These are phyloP conservation scores for Akanthomyces uredinophilus DNA, from an alignment of 2,329 filamentous ascomycete genomes.

Conservation along the genomic window DNA sequence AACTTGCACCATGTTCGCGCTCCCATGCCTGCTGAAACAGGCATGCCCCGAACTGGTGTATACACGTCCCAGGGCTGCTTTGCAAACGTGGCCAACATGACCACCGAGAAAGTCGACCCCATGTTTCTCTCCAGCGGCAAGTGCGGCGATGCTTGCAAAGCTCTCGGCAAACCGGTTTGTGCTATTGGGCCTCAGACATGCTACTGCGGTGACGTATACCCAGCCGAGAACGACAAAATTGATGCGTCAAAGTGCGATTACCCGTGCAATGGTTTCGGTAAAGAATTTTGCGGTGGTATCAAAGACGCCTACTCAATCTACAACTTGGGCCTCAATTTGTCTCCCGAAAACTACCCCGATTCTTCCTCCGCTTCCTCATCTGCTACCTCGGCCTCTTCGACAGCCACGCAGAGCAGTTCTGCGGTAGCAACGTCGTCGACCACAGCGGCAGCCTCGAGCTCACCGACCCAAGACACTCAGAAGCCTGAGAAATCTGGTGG, in stretches of 20 bases:
- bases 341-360: conserved; percentile 30
- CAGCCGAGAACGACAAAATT: conserved; percentile 49
- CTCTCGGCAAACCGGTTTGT: conserved; percentile 50
- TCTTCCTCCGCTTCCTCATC: conserved; percentile 21
- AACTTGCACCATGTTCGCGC: conserved; percentile 9
- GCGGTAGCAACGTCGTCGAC: conserved; percentile 19
- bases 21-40: conserved; percentile 25
- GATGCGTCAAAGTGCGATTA: conserved; percentile 58
- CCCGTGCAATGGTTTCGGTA: conserved; percentile 57
- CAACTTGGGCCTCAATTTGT: conserved; percentile 44
- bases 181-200: conserved; percentile 61
- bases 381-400: conserved; percentile 15
- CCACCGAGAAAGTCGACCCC: conserved; percentile 19
- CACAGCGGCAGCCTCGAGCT: conserved; percentile 22
- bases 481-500: conserved; percentile 8
- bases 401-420: conserved; percentile 24
- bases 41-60: conserved; percentile 31
- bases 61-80: conserved; percentile 49
- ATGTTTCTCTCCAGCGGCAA: conserved; percentile 32
- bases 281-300: conserved; percentile 54
- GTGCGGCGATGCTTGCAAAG: conserved; percentile 38
- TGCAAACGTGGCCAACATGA: conserved; percentile 37
- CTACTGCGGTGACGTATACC: conserved; percentile 67
- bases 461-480: conserved; percentile 16
- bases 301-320: conserved; percentile 38